These are phyloP conservation scores for Hirsutella thompsonii DNA, from an alignment of 2,329 filamentous ascomycete genomes.

Conservation along the genomic window DNA sequence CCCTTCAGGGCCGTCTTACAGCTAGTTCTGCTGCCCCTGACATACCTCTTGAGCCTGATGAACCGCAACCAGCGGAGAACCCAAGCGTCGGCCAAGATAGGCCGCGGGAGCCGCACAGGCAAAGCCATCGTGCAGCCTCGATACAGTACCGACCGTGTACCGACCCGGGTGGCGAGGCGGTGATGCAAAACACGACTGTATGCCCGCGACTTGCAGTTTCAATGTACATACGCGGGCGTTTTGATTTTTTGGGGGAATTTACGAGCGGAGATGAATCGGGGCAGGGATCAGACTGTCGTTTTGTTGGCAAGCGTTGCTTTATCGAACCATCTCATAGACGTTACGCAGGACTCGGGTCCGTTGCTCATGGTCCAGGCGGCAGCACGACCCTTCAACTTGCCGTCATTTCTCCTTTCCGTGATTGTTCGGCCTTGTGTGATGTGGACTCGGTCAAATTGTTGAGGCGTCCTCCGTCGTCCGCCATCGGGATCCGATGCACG, in stretches of 20 bases:
- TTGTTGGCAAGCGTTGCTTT: too few relatives aligned
- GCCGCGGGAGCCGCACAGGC: conserved; percentile 3
- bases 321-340: too few relatives aligned
- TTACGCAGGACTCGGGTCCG: not conserved
- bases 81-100: not conserved
- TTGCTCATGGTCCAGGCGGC: not conserved
- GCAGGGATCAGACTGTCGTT: too few relatives aligned
- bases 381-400: not conserved
- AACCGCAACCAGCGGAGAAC: conserved; percentile 2
- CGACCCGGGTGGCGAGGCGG: conserved; percentile 5
- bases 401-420: not conserved
- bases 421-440: not conserved
- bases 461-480: not conserved
- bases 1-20: conserved; percentile 27
- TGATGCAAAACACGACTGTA: not conserved
- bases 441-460: not conserved
- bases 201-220: not conserved
- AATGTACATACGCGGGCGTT: not conserved
- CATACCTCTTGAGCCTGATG: conserved; percentile 3
- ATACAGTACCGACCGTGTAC: conserved; percentile 6
- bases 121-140: conserved; percentile 3
- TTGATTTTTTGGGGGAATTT: not conserved
- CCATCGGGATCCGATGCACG: not conserved
- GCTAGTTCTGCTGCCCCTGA: conserved; percentile 29
- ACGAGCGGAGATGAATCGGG: too few relatives aligned